Conservation (phyloP, 176 grass and related monocot genomes). For the Hordeum marinum region DNA sequence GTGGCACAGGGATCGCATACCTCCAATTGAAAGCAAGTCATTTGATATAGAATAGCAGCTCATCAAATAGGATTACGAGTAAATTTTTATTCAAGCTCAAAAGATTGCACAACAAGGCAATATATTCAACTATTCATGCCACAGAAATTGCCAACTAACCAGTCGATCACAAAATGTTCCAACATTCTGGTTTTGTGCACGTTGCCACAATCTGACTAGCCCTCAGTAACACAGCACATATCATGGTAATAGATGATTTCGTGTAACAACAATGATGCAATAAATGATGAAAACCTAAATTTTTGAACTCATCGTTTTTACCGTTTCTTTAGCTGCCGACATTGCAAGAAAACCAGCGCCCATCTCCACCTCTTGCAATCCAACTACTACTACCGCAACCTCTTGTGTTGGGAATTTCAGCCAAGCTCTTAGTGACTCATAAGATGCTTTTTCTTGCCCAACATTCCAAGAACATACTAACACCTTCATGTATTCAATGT, state of each 20-base stretch:
- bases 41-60: conserved; percentile 17
- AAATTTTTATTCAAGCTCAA: background rate
- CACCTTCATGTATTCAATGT: conserved; percentile 55
- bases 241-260: background rate
- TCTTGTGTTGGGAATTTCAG: conserved; percentile 52
- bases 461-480: conserved; percentile 85
- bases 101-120: conserved; percentile 9
- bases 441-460: conserved; percentile 77
- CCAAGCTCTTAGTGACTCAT: conserved; percentile 58
- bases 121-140: background rate
- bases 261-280: conserved; percentile 1
- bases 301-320: conserved; percentile 22
- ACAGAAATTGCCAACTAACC: background rate
- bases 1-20: background rate
- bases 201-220: background rate
- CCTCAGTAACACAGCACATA: background rate
- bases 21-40: background rate
- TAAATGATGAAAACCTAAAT: background rate
- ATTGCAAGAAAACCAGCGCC: conserved; percentile 91
- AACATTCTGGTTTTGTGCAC: background rate
- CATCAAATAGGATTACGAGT: background rate
- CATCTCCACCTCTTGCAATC: conserved; percentile 92
- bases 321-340: conserved; percentile 80
- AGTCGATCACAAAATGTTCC: background rate
- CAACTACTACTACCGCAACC: conserved; percentile 67